A percentile compares a stretch with the other conserved stretches of the same genome.
Conservation (phyloP, 352 stramenopile genomes). For the Phytopythium montanum region DNA sequence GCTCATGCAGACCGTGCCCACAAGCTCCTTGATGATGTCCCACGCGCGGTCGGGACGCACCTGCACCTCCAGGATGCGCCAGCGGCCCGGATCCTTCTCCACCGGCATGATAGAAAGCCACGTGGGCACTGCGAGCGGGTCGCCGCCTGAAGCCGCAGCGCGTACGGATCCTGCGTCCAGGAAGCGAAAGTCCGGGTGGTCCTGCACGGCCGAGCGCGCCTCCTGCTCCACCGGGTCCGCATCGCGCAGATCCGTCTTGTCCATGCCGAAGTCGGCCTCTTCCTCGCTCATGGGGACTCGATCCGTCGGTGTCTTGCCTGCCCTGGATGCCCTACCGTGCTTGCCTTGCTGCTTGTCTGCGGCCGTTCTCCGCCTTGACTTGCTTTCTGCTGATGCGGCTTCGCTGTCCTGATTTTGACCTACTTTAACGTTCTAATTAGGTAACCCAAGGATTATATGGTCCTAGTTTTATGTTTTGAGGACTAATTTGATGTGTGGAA, state of each 20-base stretch:
- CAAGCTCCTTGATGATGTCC: constrained; percentile 75
- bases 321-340: not conserved
- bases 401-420: not conserved
- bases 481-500: not conserved
- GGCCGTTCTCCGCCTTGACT: too few relatives aligned
- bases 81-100: constrained; percentile 58
- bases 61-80: constrained; percentile 67
- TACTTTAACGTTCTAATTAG: too few relatives aligned
- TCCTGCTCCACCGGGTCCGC: constrained; percentile 70
- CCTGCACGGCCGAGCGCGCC: constrained; percentile 39
- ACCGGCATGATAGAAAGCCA: constrained; percentile 59
- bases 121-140: constrained; percentile 31
- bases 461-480: too few relatives aligned
- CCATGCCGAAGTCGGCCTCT: constrained; percentile 72
- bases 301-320: not conserved
- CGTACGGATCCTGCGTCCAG: constrained; percentile 30
- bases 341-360: not conserved
- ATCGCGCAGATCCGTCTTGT: constrained; percentile 46
- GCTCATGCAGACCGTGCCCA: constrained; percentile 72
- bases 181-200: constrained; percentile 71
- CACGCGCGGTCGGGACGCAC: constrained; percentile 69
- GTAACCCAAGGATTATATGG: not conserved
- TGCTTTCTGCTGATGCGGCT: not conserved
- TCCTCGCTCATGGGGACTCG: constrained; percentile 46
- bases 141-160: constrained; percentile 19